phyloP scores from a whole-genome alignment of 805 yeast genomes.

The Lipomyces sp. region DNA sequence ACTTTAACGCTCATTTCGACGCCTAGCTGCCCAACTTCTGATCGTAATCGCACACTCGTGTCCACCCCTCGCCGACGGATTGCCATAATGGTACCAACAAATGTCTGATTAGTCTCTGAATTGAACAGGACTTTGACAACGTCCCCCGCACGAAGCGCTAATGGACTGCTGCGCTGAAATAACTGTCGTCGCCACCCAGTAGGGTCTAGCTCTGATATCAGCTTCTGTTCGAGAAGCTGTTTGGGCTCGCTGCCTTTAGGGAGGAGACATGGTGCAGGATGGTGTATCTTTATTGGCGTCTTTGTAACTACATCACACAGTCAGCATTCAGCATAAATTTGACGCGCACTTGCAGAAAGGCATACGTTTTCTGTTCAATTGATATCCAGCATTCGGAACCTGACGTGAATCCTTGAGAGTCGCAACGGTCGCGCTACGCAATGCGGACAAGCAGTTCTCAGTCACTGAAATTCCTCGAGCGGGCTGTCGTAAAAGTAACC shows the following conservation, averaged over 20 bases:
- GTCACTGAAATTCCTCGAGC: conserved; percentile 8
- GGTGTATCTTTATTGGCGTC: conserved; percentile 13
- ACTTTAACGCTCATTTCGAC: conserved; percentile 83
- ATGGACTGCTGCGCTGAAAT: conserved; percentile 53
- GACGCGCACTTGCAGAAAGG: not conserved
- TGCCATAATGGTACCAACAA: conserved; percentile 79
- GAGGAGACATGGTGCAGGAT: conserved; percentile 20
- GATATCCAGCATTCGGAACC: conserved; percentile 24
- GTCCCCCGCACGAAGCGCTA: conserved; percentile 77
- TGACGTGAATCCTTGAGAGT: conserved; percentile 2
- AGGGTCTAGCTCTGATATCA: conserved; percentile 66
- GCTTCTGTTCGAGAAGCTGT: conserved; percentile 55
- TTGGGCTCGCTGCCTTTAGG: conserved; percentile 45
- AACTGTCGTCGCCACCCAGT: conserved; percentile 67
- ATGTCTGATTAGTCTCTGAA: conserved; percentile 54
- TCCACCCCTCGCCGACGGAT: conserved; percentile 74
- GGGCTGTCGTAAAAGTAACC: conserved; percentile 5
- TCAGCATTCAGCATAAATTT: not conserved
- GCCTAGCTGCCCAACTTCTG: conserved; percentile 79
- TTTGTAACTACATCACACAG: conserved; percentile 13
- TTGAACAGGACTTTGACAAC: conserved; percentile 73
- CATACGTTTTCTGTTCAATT: conserved; percentile 17
- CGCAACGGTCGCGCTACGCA: conserved; percentile 7
- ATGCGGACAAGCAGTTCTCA: conserved; percentile 5
- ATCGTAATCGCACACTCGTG: conserved; percentile 78